Percentiles rank a stretch among this genome's conserved stretches.
Conservation (phyloP, 1,139 yeast genomes). For the Nakaseomyces sp. region DNA sequence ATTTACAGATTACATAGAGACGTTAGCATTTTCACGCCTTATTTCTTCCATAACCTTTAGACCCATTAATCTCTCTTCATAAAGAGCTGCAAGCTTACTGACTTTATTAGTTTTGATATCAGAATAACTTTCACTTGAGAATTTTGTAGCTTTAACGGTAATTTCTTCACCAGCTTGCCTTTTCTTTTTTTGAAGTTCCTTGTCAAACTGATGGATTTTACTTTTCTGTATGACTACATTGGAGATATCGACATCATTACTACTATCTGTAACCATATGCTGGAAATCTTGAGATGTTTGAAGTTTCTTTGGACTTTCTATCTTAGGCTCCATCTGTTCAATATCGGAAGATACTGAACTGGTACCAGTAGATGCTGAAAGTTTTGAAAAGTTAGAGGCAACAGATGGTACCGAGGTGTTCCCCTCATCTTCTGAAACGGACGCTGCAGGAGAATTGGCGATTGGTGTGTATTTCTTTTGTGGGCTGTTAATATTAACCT, state of each 20-base stretch:
- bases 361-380: conserved; percentile 5
- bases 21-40: conserved; percentile 7
- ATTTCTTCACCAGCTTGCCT: conserved; percentile 16
- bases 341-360: conserved; percentile 9
- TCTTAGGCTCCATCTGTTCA: background rate
- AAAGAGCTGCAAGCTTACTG: conserved; percentile 45
- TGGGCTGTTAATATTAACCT: conserved; percentile 4
- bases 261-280: conserved; percentile 21
- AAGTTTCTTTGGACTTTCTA: background rate
- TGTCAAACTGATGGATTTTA: conserved; percentile 28
- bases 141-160: conserved; percentile 13
- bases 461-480: background rate
- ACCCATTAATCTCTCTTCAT: conserved; percentile 49
- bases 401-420: conserved; percentile 1
- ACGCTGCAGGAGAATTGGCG: background rate
- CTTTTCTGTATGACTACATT: conserved; percentile 9
- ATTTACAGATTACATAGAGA: background rate
- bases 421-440: conserved; percentile 4
- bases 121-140: conserved; percentile 35
- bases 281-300: conserved; percentile 13
- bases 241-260: conserved; percentile 6
- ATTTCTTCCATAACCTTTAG: conserved; percentile 38
- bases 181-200: conserved; percentile 22
- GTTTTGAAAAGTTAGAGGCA: background rate
- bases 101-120: conserved; percentile 46